These are phyloP conservation scores for Astraeus odoratus DNA, from an alignment of 768 basidiomycete genomes.

Conservation along the genomic window DNA sequence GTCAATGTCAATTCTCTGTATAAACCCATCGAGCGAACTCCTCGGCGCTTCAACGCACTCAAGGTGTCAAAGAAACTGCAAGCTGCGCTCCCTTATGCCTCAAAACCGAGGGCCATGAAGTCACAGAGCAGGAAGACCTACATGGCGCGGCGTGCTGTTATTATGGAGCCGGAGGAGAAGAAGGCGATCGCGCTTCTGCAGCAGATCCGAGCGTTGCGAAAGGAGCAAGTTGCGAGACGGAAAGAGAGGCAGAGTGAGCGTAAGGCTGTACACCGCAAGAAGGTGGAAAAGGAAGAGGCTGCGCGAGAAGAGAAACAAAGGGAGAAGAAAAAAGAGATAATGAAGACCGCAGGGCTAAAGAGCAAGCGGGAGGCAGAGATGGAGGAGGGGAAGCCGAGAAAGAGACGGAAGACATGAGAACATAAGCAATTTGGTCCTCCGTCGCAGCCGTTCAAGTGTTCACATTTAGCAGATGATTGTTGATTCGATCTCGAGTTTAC, in stretches of 20 bases:
- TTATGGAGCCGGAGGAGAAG: slow-evolving; percentile 94
- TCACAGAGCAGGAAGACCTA: slow-evolving; percentile 76
- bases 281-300: slow-evolving; percentile 62
- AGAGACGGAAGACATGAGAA: slow-evolving; percentile 41
- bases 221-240: slow-evolving; percentile 75
- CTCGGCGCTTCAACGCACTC: slow-evolving; percentile 86
- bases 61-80: slow-evolving; percentile 88
- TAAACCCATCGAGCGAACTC: slow-evolving; percentile 70
- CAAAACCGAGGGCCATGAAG: slow-evolving; percentile 81
- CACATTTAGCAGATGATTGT: too few species aligned
- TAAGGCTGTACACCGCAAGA: slow-evolving; percentile 61
- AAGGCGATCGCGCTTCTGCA: slow-evolving; percentile 86
- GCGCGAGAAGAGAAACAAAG: slow-evolving; percentile 60
- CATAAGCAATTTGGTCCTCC: background rate
- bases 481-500: too few species aligned
- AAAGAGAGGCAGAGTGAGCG: slow-evolving; percentile 85
- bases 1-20: slow-evolving; percentile 80
- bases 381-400: slow-evolving; percentile 51
- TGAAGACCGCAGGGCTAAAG: slow-evolving; percentile 67
- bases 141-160: slow-evolving; percentile 88
- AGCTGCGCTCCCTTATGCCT: slow-evolving; percentile 82
- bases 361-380: slow-evolving; percentile 56
- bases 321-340: slow-evolving; percentile 70
- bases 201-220: slow-evolving; percentile 87
- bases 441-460: too few species aligned